Evolutionary conservation across 2,329 filamentous ascomycete genomes (phyloP).

Genomic region (Fusarium pseudocircinatum): DNA sequence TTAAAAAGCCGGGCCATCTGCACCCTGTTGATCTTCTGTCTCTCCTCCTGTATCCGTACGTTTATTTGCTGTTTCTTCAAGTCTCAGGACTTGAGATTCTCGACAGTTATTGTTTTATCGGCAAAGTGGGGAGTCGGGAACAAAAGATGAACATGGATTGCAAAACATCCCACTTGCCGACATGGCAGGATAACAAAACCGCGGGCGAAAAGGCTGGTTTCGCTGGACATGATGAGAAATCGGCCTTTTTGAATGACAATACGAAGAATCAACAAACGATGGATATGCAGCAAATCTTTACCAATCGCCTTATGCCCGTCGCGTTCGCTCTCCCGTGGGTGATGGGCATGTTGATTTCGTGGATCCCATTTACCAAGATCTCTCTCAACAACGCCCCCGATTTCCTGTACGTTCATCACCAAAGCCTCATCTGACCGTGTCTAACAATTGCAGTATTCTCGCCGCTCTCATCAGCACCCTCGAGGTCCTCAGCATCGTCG

Average conservation of each 20-base stretch:
- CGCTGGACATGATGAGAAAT: neutral
- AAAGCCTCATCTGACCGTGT: neutral
- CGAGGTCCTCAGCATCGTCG: constrained; percentile 28
- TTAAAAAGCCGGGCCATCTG: constrained; percentile 15
- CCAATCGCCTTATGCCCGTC: constrained; percentile 14
- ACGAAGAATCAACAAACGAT: neutral
- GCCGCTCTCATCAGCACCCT: constrained; percentile 24
- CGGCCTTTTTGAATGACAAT: neutral
- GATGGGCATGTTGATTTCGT: constrained; percentile 27
- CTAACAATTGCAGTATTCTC: constrained; percentile 13
- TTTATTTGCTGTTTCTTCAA: neutral
- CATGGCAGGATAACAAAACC: constrained; percentile 3
- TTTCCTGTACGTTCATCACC: constrained; percentile 12
- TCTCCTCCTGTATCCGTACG: no score
- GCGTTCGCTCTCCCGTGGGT: constrained; percentile 29
- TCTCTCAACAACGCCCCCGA: constrained; percentile 13
- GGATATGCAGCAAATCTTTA: neutral
- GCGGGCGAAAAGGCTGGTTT: neutral
- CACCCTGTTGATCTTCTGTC: neutral
- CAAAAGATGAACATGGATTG: constrained; percentile 2
- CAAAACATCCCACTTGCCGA: constrained; percentile 22
- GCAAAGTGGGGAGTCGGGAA: constrained; percentile 8
- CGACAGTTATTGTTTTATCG: neutral
- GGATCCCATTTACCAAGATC: constrained; percentile 30
- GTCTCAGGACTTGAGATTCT: neutral